Conservation (phyloP, 805 yeast species). For the Metschnikowia noctiluminum region DNA sequence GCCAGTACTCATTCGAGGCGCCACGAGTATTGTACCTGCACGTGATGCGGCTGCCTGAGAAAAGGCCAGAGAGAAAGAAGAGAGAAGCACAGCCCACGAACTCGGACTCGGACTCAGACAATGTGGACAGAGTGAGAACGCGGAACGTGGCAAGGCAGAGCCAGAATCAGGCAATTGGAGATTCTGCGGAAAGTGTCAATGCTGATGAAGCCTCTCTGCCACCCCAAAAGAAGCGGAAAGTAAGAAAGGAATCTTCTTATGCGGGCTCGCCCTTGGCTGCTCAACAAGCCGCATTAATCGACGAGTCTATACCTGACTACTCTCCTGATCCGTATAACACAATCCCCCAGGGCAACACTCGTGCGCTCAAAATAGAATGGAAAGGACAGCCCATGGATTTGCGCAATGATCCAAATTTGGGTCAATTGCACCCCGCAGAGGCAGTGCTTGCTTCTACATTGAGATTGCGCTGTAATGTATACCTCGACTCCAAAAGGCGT, state of each 20-base stretch:
- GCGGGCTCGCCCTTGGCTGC: constrained; percentile 37
- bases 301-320: constrained; percentile 75
- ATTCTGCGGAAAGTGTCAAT: constrained; percentile 13
- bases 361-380: constrained; percentile 90
- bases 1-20: constrained; percentile 39
- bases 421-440: constrained; percentile 88
- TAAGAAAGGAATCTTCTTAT: constrained; percentile 27
- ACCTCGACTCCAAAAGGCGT: constrained; percentile 65
- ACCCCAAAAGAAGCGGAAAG: constrained; percentile 41
- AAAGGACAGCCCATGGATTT: constrained; percentile 97
- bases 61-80: constrained; percentile 19
- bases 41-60: constrained; percentile 9
- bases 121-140: constrained; percentile 52
- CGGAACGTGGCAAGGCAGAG: constrained; percentile 49
- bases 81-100: constrained; percentile 17
- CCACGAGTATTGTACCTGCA: constrained; percentile 8
- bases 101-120: constrained; percentile 30
- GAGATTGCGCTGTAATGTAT: constrained; percentile 82
- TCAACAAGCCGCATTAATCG: constrained; percentile 50
- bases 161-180: constrained; percentile 6
- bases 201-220: constrained; percentile 23
- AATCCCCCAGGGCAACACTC: constrained; percentile 61
- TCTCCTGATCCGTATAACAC: constrained; percentile 62
- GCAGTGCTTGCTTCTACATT: constrained; percentile 79
- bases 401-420: constrained; percentile 66